Evolutionary conservation across 2,329 filamentous ascomycete genomes (phyloP).

Genomic region (Paramyrothecium roridum): DNA sequence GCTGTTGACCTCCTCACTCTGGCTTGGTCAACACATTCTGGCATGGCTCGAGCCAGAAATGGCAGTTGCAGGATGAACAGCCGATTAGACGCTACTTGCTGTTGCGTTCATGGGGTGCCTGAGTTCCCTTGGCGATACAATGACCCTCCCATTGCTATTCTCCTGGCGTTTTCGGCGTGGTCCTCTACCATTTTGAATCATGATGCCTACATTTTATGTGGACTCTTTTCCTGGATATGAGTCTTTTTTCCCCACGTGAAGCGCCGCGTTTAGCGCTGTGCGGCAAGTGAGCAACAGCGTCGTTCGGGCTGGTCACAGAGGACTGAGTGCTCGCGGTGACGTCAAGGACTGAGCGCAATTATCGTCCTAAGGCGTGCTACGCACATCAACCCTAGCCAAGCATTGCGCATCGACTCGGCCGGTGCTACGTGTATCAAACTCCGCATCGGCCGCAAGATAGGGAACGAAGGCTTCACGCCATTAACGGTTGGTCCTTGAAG

Average conservation of each 20-base stretch:
- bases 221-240: background rate
- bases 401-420: background rate
- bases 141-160: background rate
- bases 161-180: background rate
- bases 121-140: background rate
- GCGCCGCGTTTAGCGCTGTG: background rate
- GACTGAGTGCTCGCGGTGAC: background rate
- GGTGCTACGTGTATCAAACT: background rate
- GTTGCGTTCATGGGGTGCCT: too few species aligned
- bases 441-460: background rate
- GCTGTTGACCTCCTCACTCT: too few species aligned
- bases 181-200: background rate
- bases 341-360: background rate
- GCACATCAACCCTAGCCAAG: background rate
- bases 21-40: too few species aligned
- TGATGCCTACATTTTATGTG: background rate
- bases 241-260: background rate
- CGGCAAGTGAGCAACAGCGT: background rate
- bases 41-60: too few species aligned
- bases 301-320: too few species aligned
- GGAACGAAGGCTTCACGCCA: too few species aligned
- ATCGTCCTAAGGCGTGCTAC: background rate
- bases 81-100: too few species aligned
- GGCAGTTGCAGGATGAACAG: too few species aligned
- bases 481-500: too few species aligned